Evolutionary conservation across 2,329 filamentous ascomycete species (phyloP), one percentile per base, ranked within the genome.

Genomic region (Fusarium praegraminearum): DNA sequence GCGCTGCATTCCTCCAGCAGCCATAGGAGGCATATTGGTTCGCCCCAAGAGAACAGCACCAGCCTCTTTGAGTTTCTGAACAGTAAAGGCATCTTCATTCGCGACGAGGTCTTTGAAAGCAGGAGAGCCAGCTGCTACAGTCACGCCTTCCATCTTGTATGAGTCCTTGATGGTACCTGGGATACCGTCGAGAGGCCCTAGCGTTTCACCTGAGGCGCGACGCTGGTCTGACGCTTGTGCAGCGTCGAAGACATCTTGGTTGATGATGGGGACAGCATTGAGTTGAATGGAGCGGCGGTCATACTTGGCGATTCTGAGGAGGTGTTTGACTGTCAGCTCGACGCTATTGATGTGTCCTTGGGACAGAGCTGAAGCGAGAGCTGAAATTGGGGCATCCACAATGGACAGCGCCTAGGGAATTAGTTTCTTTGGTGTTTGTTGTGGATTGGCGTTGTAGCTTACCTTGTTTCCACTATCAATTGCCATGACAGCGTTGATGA

Each of bases 61-160:
- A 13, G 38, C 32, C 13, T 44, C 49, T 24, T 30, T 35, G 11
- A 12, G 78, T 76, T 13, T 80, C 69, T 20, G 11, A 0, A 86
- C 85, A 8, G 83, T 82, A 5, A 83, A 83, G 2, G 86, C 84
- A 73, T 89, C 86, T 45, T 85, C 81, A 10, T 80, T 83, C 0
- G 87, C 81, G 4, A 84, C 69, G 0, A 89, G 72, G 10, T 83
- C 72, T 33, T 81, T 71, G 56, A 89, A 86, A 0, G 87, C 87
- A 3, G 85, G 84, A 0, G 86, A 88, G 1, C 86, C 87, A 52
- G 81, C 78, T 0, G 86, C 85, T 3, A 85, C 83, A 0, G 82
- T 86, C 80, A 88, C 82, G 2, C 84, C 84, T 26, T 80, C 79
- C 30, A 85, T 82, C 66, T 84, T 86, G 78, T 85, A 88, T 69